These are phyloP conservation scores for Fusarium redolens DNA, from an alignment of 2,329 filamentous ascomycete species.

Conservation along the genomic window DNA sequence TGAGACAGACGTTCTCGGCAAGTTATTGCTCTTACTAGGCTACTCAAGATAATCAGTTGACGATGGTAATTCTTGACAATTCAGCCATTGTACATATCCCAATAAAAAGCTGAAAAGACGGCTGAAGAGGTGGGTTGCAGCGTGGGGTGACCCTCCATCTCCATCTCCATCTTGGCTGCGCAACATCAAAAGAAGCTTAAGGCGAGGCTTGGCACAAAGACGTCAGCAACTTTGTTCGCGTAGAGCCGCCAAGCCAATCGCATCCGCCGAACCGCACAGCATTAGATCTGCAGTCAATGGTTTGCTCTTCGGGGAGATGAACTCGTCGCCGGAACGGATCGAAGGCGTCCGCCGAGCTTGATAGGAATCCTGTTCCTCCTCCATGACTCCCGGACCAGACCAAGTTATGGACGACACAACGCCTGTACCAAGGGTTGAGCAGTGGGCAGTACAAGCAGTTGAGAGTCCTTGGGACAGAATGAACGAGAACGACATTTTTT, in stretches of 20 bases:
- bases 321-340: neutral
- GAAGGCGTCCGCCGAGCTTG: too few relatives aligned
- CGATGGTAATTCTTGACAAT: neutral
- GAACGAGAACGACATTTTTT: fast-evolving
- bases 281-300: neutral
- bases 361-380: neutral
- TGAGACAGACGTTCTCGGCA: neutral
- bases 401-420: neutral
- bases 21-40: fast-evolving
- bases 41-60: neutral
- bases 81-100: neutral
- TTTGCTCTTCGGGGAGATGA: neutral
- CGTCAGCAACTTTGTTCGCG: conserved; percentile 3
- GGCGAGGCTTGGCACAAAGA: neutral
- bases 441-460: neutral
- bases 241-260: conserved; percentile 11
- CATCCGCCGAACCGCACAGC: neutral
- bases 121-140: neutral
- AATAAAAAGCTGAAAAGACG: neutral
- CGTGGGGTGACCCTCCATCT: conserved; percentile 3
- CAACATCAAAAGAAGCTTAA: conserved; percentile 9
- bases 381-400: neutral
- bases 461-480: too few relatives aligned
- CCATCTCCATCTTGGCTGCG: neutral
- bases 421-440: neutral